Evolutionary conservation across 2,329 filamentous ascomycete genomes (phyloP), one percentile per base, ranked within the genome.

Genomic region (Cercospora zeae-maydis): DNA sequence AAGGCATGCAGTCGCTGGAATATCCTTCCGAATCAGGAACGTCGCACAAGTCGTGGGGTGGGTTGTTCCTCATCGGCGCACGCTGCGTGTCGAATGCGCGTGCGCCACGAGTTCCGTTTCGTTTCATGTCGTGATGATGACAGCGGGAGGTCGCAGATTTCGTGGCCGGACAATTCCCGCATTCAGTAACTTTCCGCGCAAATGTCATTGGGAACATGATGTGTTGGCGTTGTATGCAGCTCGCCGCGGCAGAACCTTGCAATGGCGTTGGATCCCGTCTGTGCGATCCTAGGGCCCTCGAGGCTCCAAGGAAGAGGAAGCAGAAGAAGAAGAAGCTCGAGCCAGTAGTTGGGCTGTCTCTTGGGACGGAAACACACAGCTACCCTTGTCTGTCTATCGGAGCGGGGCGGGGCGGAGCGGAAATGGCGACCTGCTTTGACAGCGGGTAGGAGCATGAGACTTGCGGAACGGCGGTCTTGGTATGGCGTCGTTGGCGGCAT

Each of bases 361-460:
- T 27, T 6, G 24, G 24, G 37, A 24, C 57, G 57, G 58, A 11
- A 54, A 33, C 34, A 60, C 11, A 60, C 47, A 54, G 49, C 56
- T 58, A 56, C 53, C 53, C 53, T 4, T 24, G 53, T 16, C 24
- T 27, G 24, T 27, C 24, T 27, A 6, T 27, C 6, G 24, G 3
- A 27, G 24, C 24, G 24, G n/a, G n/a, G n/a, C 1, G n/a, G 3
- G 24, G 57, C 19, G 42, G 31, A 34, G 57, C 27, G 57, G 30
- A 42, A 14, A 42, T 58, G 55, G 55, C 55, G 21, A 58, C 27
- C 3, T 34, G 45, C 58, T 14, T 61, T 61, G 58, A 61, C 58
- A 61, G 58, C 58, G 58, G 58, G 37, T 54, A 61, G 33, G 6
- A 59, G 19, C 57, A 59, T 59, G 57, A 45, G 57, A 39, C 42